These are phyloP conservation scores for Ophiobolus disseminans DNA, from an alignment of 2,329 filamentous ascomycete species.

Conservation along the genomic window DNA sequence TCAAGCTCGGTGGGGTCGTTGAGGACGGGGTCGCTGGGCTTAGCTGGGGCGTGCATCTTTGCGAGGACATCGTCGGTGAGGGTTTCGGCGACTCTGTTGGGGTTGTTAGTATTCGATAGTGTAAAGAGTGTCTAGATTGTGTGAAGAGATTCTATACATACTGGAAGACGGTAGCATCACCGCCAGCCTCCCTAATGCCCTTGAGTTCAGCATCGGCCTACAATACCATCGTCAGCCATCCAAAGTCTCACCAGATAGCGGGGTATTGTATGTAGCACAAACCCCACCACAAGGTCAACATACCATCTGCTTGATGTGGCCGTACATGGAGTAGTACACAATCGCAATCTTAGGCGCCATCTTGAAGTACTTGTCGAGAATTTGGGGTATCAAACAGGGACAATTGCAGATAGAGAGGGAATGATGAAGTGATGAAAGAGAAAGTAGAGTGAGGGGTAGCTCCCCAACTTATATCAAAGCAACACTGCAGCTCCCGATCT, in stretches of 20 bases:
- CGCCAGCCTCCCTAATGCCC: slow-evolving; percentile 88
- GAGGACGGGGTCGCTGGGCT: slow-evolving; percentile 67
- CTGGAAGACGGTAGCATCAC: slow-evolving; percentile 82
- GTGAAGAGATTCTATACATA: too few relatives aligned
- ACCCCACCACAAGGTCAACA: slow-evolving; percentile 8
- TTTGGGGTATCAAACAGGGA: slow-evolving; percentile 20
- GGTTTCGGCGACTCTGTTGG: slow-evolving; percentile 78
- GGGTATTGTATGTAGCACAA: neutral
- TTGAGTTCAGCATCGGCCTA: slow-evolving; percentile 91
- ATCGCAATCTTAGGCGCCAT: slow-evolving; percentile 95
- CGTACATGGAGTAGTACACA: slow-evolving; percentile 66
- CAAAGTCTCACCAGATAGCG: neutral
- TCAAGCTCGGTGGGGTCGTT: slow-evolving; percentile 68
- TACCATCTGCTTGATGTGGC: slow-evolving; percentile 45
- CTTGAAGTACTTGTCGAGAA: slow-evolving; percentile 14
- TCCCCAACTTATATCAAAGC: slow-evolving; percentile 9
- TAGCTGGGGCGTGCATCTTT: slow-evolving; percentile 91
- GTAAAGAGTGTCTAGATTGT: too few relatives aligned
- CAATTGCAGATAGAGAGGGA: neutral
- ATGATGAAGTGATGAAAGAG: slow-evolving; percentile 4
- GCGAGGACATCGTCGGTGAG: slow-evolving; percentile 79
- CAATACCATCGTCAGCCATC: slow-evolving; percentile 6
- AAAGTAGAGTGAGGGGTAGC: slow-evolving; percentile 2
- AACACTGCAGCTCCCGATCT: neutral
- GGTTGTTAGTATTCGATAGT: slow-evolving; percentile 6